Evolutionary conservation across 352 stramenopile genomes (phyloP).

Genomic region (Aphanomyces cochlioides): DNA sequence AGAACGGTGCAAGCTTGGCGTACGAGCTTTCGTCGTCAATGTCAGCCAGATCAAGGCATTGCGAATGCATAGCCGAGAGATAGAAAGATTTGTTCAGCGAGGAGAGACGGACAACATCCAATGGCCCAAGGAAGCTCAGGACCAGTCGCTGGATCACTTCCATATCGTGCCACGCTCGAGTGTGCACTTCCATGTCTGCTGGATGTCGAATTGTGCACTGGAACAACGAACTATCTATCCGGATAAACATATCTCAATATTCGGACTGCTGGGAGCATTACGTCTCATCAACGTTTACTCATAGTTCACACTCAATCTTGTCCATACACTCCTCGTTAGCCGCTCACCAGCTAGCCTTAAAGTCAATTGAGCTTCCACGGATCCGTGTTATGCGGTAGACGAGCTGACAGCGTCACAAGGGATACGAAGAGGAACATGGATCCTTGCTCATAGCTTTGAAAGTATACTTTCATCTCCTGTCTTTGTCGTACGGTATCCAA

Average conservation of each 20-base stretch:
- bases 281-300: no score
- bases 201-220: neutral
- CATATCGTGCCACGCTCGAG: neutral
- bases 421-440: no score
- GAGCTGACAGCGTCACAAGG: no score
- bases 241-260: neutral
- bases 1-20: neutral
- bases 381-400: no score
- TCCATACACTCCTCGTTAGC: no score
- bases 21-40: neutral
- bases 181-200: neutral
- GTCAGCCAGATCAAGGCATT: neutral
- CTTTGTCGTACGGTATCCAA: no score
- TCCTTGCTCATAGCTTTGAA: no score
- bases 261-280: no score
- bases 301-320: no score
- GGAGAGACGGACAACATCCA: neutral
- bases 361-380: no score
- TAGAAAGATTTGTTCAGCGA: constrained; percentile 12
- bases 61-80: constrained; percentile 1
- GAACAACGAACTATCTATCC: neutral
- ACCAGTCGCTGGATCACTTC: neutral
- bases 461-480: no score
- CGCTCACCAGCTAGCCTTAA: no score
- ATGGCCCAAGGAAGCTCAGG: constrained; percentile 13